These are phyloP conservation scores for Amylostereum chailletii DNA, from an alignment of 1,284 basidiomycete species.

Conservation along the genomic window DNA sequence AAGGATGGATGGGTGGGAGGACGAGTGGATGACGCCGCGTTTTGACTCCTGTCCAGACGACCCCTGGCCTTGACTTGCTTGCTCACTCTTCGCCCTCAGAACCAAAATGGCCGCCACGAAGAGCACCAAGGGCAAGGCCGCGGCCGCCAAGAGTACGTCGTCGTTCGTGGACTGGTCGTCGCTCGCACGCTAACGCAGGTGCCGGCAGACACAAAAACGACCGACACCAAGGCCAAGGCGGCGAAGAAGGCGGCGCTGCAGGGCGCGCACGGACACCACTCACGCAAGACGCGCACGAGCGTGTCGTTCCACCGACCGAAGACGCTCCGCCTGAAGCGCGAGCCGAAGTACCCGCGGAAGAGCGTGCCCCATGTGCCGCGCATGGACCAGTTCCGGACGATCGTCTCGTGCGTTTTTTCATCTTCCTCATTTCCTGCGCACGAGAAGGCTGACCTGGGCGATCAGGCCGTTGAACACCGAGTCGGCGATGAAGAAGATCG, in stretches of 20 bases:
- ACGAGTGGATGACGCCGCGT: too few species aligned
- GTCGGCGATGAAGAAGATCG: conserved; percentile 96
- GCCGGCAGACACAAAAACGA: conserved; percentile 18
- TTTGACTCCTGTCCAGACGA: too few species aligned
- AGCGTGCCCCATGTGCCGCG: conserved; percentile 89
- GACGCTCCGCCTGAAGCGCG: conserved; percentile 81
- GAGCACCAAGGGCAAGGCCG: conserved; percentile 51
- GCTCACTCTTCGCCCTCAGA: too few species aligned
- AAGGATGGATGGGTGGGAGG: too few species aligned
- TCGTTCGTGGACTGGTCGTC: background rate
- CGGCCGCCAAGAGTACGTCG: conserved; percentile 38
- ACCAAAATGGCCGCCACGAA: conserved; percentile 52
- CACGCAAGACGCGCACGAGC: conserved; percentile 80
- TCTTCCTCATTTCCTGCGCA: background rate
- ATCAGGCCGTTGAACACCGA: conserved; percentile 73
- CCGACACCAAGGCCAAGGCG: conserved; percentile 80
- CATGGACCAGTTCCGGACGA: conserved; percentile 96
- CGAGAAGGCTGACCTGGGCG: background rate
- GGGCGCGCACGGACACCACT: conserved; percentile 68
- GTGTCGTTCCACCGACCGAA: conserved; percentile 97
- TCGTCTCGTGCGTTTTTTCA: conserved; percentile 61
- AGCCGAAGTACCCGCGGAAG: conserved; percentile 92
- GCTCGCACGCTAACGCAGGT: background rate
- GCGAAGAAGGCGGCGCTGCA: conserved; percentile 97
- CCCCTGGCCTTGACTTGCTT: too few species aligned